A percentile compares a stretch with the other conserved stretches of the same genome.
phyloP scores from a whole-genome alignment of 2,329 filamentous ascomycete species.

The Fusarium keratoplasticum region DNA sequence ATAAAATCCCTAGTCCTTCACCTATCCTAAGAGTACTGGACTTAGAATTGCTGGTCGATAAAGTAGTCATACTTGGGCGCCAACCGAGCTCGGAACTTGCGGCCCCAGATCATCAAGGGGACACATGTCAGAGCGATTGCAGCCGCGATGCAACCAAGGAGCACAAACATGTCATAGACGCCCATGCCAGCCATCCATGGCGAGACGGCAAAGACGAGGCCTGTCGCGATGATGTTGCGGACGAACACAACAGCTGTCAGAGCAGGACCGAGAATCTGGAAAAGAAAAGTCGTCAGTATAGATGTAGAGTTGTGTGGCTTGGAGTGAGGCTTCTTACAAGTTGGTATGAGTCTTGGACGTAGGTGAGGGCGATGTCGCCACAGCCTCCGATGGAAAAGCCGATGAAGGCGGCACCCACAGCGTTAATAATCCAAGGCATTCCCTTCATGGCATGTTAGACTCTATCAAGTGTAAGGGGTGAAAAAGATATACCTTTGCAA shows the following conservation, averaged over 20 bases:
- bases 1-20: not conserved
- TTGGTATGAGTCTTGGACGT: slow-evolving; percentile 34
- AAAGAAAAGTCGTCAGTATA: not conserved
- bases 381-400: slow-evolving; percentile 33
- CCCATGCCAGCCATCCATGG: slow-evolving; percentile 33
- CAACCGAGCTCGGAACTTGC: slow-evolving; percentile 10
- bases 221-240: slow-evolving; percentile 28
- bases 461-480: not conserved
- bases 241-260: slow-evolving; percentile 31
- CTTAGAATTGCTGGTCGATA: slow-evolving; percentile 22
- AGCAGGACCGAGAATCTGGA: slow-evolving; percentile 24
- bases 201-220: slow-evolving; percentile 22
- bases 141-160: slow-evolving; percentile 19
- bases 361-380: slow-evolving; percentile 32
- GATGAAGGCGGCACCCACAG: slow-evolving; percentile 29
- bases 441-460: not conserved
- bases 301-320: rapidly evolving
- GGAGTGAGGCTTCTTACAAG: not conserved
- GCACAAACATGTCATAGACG: slow-evolving; percentile 28
- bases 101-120: slow-evolving; percentile 29
- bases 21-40: too few species aligned
- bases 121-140: slow-evolving; percentile 26
- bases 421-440: slow-evolving; percentile 37
- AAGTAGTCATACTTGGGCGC: slow-evolving; percentile 26
- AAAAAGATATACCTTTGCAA: slow-evolving; percentile 8